phyloP scores from a whole-genome alignment of 1,139 yeast species.

The Saccharomycopsis crataegensis region DNA sequence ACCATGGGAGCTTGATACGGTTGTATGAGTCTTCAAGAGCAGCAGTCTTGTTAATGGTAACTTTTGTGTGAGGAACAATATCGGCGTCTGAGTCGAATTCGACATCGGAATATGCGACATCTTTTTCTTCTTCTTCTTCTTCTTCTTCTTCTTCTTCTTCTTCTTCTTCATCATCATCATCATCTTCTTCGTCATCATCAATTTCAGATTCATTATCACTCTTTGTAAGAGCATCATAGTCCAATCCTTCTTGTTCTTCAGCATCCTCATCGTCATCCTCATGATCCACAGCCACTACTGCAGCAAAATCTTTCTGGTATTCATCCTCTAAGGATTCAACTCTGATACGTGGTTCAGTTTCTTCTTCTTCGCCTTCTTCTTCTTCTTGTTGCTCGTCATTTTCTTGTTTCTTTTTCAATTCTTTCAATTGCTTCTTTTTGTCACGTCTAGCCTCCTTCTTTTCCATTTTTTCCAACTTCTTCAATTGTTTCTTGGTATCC shows the following conservation, averaged over 20 bases:
- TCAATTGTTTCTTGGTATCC: conserved; percentile 22
- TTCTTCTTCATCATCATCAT: conserved; percentile 38
- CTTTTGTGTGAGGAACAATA: conserved; percentile 80
- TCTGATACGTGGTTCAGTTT: conserved; percentile 21
- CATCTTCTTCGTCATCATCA: conserved; percentile 36
- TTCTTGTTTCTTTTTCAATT: conserved; percentile 22
- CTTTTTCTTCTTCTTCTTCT: conserved; percentile 46
- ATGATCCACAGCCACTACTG: conserved; percentile 20
- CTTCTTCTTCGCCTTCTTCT: conserved; percentile 22
- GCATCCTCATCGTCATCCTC: conserved; percentile 36
- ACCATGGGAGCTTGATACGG: conserved; percentile 67
- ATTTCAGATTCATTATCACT: conserved; percentile 40
- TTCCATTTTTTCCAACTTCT: conserved; percentile 21
- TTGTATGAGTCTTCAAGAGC: conserved; percentile 65
- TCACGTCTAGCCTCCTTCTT: conserved; percentile 15
- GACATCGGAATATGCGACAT: conserved; percentile 69
- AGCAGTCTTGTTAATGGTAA: conserved; percentile 67
- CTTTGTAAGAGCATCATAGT: conserved; percentile 45
- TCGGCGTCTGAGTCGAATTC: conserved; percentile 84
- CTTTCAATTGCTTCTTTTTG: conserved; percentile 6
- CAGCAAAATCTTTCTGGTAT: conserved; percentile 21
- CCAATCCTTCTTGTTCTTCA: conserved; percentile 38
- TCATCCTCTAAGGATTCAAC: conserved; percentile 22
- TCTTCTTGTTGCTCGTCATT: conserved; percentile 25
- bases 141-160: conserved; percentile 40